Percentiles rank a stretch among this genome's conserved stretches.
phyloP scores from a whole-genome alignment of 2,329 filamentous ascomycete genomes.

The Pseudocercospora fijiensis region DNA sequence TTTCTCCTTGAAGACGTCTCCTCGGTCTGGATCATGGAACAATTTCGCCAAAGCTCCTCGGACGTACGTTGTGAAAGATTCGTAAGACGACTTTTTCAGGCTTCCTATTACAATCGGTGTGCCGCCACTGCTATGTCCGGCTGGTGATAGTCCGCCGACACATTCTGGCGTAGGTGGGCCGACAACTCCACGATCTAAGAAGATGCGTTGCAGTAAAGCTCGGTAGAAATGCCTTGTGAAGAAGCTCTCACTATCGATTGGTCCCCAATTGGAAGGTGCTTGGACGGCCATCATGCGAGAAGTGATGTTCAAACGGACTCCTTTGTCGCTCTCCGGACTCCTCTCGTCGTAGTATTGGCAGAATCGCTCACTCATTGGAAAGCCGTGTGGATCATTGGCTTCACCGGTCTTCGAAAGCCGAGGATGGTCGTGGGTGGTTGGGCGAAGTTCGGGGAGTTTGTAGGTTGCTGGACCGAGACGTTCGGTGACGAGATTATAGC shows the following conservation, averaged over 20 bases:
- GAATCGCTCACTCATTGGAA: slow-evolving; percentile 81
- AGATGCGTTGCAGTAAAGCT: slow-evolving; percentile 85
- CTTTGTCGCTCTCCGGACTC: slow-evolving; percentile 44
- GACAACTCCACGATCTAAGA: slow-evolving; percentile 79
- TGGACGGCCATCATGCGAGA: slow-evolving; percentile 98
- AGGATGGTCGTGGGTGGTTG: slow-evolving; percentile 54
- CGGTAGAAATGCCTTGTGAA: slow-evolving; percentile 93
- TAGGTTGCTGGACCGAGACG: slow-evolving; percentile 81
- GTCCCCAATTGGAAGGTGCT: slow-evolving; percentile 88
- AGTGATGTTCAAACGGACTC: slow-evolving; percentile 88
- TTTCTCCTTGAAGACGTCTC: slow-evolving; percentile 60
- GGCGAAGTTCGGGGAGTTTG: slow-evolving; percentile 76
- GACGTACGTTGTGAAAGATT: slow-evolving; percentile 72
- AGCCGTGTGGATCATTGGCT: slow-evolving; percentile 83
- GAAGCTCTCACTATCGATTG: slow-evolving; percentile 76
- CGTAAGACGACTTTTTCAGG: slow-evolving; percentile 75
- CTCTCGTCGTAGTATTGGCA: slow-evolving; percentile 44
- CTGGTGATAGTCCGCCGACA: slow-evolving; percentile 36
- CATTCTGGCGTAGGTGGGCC: slow-evolving; percentile 48
- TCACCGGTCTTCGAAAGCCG: slow-evolving; percentile 67
- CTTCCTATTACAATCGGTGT: slow-evolving; percentile 86
- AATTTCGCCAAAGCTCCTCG: slow-evolving; percentile 78
- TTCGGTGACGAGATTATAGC: slow-evolving; percentile 95
- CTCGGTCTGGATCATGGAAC: slow-evolving; percentile 58
- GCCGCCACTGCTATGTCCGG: slow-evolving; percentile 41